phyloP scores from a whole-genome alignment of 2,329 filamentous ascomycete species.

The Cladosporium sp. region DNA sequence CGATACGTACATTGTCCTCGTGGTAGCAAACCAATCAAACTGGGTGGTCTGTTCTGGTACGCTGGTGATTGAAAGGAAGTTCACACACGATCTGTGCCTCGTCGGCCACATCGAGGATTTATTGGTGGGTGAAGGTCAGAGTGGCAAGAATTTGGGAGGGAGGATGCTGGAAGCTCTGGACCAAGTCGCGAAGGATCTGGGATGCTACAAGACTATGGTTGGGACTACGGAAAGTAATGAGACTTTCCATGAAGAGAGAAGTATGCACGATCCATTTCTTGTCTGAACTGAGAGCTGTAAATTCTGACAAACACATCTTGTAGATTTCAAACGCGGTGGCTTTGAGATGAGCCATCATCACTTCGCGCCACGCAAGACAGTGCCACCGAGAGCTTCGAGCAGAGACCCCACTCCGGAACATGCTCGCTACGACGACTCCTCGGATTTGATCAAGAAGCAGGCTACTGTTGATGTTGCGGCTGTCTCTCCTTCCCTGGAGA shows the following conservation, averaged over 20 bases:
- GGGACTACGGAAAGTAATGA: conserved; percentile 19
- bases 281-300: too few relatives aligned
- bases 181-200: conserved; percentile 17
- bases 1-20: conserved; percentile 19
- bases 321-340: conserved; percentile 14
- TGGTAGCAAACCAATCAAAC: conserved; percentile 16
- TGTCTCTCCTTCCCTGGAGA: neutral
- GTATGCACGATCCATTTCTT: neutral
- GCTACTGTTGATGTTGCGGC: neutral
- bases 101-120: conserved; percentile 22
- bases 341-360: conserved; percentile 15
- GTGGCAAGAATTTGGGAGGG: conserved; percentile 24
- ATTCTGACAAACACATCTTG: neutral
- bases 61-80: conserved; percentile 22
- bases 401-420: conserved; percentile 6
- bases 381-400: neutral
- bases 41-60: conserved; percentile 21
- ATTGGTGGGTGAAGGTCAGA: conserved; percentile 17
- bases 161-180: conserved; percentile 21
- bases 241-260: conserved; percentile 19
- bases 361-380: neutral
- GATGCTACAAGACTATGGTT: conserved; percentile 21
- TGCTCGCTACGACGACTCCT: neutral
- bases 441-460: neutral
- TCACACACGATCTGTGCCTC: conserved; percentile 14